phyloP scores from a whole-genome alignment of 2,329 filamentous ascomycete species.

The Tricladium varicosporioides region DNA sequence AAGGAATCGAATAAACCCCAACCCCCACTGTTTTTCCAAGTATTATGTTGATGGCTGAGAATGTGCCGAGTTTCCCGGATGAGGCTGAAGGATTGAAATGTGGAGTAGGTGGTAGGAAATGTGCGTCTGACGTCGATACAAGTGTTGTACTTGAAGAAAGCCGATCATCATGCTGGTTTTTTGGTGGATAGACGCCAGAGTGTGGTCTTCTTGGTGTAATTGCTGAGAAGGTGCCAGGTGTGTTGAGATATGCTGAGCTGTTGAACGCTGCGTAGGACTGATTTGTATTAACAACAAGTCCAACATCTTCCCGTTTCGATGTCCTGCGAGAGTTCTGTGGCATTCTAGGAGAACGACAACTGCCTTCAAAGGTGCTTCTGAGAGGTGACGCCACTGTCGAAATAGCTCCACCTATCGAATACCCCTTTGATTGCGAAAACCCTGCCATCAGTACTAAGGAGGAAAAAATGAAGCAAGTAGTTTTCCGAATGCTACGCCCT shows the following conservation, averaged over 20 bases:
- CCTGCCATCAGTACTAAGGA: constrained; percentile 15
- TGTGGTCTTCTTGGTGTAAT: constrained; percentile 10
- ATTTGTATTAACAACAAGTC: constrained; percentile 16
- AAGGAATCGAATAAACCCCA: constrained; percentile 54
- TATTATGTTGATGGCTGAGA: constrained; percentile 39
- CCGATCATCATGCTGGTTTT: constrained; percentile 1
- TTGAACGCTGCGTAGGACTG: constrained; percentile 16
- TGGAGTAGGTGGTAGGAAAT: constrained; percentile 22
- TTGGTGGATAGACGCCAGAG: constrained; percentile 4
- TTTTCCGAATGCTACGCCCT: constrained; percentile 2
- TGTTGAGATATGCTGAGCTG: constrained; percentile 26
- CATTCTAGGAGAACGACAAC: constrained; percentile 35
- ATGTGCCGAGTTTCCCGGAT: constrained; percentile 36
- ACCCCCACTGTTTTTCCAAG: constrained; percentile 41
- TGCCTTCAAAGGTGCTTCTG: constrained; percentile 32
- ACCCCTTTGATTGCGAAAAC: constrained; percentile 16
- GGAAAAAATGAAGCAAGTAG: constrained; percentile 8
- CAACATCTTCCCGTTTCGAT: constrained; percentile 7
- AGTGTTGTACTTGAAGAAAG: constrained; percentile 5
- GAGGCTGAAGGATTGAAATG: constrained; percentile 14
- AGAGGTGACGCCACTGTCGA: constrained; percentile 32
- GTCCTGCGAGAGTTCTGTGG: constrained; percentile 18
- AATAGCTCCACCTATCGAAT: constrained; percentile 23
- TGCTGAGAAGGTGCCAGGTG: constrained; percentile 24
- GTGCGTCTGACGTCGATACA: constrained; percentile 19